Evolutionary conservation across 371 early-diverging fungal genomes (phyloP).

Genomic region (Fennellomyces sp.): DNA sequence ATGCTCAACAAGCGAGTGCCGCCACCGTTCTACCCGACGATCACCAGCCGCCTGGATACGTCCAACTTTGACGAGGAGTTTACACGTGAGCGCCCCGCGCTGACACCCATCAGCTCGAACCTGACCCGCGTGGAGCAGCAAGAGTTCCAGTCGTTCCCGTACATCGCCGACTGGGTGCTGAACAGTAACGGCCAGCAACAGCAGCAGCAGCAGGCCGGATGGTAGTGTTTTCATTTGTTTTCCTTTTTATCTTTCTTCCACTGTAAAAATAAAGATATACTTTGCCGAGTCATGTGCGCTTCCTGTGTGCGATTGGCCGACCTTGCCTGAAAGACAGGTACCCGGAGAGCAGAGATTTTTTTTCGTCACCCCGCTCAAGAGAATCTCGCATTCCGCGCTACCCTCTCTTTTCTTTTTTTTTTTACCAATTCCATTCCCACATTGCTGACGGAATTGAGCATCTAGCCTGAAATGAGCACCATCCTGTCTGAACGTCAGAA

Average conservation of each 20-base stretch:
- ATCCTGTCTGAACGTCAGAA: conserved; percentile 75
- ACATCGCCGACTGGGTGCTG: conserved; percentile 85
- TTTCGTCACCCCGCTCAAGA: not conserved
- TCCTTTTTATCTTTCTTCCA: not conserved
- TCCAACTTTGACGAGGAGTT: conserved; percentile 98
- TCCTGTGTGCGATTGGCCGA: too few species aligned
- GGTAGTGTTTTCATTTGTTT: not conserved
- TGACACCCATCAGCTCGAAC: conserved; percentile 87
- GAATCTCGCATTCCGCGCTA: not conserved
- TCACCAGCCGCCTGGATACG: conserved; percentile 82
- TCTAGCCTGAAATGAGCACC: conserved; percentile 56
- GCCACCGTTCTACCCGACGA: conserved; percentile 90
- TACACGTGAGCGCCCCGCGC: conserved; percentile 87
- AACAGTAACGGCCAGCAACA: not conserved
- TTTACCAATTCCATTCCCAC: too few species aligned
- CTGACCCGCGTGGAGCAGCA: conserved; percentile 84
- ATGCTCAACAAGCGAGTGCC: conserved; percentile 80
- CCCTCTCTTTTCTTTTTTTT: not conserved
- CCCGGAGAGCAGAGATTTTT: too few species aligned
- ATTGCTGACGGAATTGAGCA: too few species aligned
- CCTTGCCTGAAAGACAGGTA: too few species aligned
- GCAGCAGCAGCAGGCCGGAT: conserved; percentile 5
- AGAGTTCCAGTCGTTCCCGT: conserved; percentile 91
- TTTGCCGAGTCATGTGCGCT: not conserved
- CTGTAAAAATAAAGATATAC: too few species aligned